A percentile compares a stretch with the other conserved stretches of the same genome.
These are phyloP conservation scores for Cyberlindnera americana DNA, from an alignment of 805 yeast species.

Conservation along the genomic window DNA sequence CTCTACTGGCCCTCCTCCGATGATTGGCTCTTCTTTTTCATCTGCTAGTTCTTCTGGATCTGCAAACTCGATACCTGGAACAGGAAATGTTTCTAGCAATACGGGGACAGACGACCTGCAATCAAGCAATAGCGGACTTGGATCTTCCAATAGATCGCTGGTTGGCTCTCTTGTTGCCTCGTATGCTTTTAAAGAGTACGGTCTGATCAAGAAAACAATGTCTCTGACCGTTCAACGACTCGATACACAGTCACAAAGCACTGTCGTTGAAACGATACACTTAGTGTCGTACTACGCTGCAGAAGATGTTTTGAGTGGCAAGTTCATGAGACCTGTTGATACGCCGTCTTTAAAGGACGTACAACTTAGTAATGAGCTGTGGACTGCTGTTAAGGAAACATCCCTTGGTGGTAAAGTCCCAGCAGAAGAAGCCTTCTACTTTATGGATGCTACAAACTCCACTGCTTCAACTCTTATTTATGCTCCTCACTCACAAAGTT, in stretches of 20 bases:
- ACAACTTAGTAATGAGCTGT: slow-evolving; percentile 43
- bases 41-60: slow-evolving; percentile 1
- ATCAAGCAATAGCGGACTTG: too few species aligned
- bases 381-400: slow-evolving; percentile 55
- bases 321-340: slow-evolving; percentile 55
- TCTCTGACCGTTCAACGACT: slow-evolving; percentile 34
- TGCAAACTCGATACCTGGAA: neutral
- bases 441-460: slow-evolving; percentile 36
- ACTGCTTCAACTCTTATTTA: slow-evolving; percentile 18
- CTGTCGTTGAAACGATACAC: slow-evolving; percentile 47
- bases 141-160: slow-evolving; percentile 33
- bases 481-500: too few species aligned
- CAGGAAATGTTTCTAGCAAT: too few species aligned
- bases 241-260: slow-evolving; percentile 11
- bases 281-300: slow-evolving; percentile 76
- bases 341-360: slow-evolving; percentile 47
- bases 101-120: too few species aligned
- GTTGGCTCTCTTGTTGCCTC: slow-evolving; percentile 58
- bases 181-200: slow-evolving; percentile 64
- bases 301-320: slow-evolving; percentile 62
- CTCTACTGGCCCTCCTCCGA: neutral
- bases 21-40: neutral
- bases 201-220: slow-evolving; percentile 80
- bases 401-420: slow-evolving; percentile 53
- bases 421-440: slow-evolving; percentile 46